Evolutionary conservation across 352 stramenopile genomes (phyloP), one percentile per base, ranked within the genome.

Genomic region (Globisporangium spiculum): DNA sequence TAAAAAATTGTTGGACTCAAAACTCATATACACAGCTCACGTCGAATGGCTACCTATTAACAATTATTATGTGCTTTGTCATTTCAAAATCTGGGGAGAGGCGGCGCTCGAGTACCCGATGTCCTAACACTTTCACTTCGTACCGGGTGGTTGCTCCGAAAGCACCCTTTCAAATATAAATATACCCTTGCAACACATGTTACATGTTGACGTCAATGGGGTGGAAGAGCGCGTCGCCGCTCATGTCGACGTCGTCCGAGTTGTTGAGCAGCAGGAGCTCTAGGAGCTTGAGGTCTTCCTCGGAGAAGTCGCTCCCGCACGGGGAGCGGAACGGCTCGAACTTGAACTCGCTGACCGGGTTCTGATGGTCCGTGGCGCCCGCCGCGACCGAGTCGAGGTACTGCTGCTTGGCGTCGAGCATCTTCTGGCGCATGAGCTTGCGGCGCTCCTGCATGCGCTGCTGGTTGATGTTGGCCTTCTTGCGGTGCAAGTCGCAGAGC

Each of bases 381-480:
- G 41, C 41, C 27, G 36, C n/a, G 50, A 34, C 26, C 3, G 52
- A 55, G 22, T 30, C 9, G 18, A 57, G 24, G 24, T 57, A 62
- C 53, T 68, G 63, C 44, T 68, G 36, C 53, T 62, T 61, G 36
- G 53, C 38, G 53, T 61, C 53, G 52, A 68, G 26, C 63, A 66
- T 66, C 60, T 66, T 66, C 46, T 68, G 52, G 12, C 63, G 63
- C 55, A 68, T 60, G 24, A 54, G 58, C 20, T 64, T 70, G 27
- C 73, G 77, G 3, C 76, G 72, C 54, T 75, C 65, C 56, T 86
- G 76, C 12, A 86, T 72, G 24, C 75, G 72, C 48, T 81, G 75
- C 64, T 90, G 82, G 59, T 86, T 87, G 16, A 75, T 61, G 53
- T 90, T 90, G 20, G 82, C 80, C 58, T 88, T 84, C 41, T 69